These are phyloP conservation scores for Vitis vinifera DNA, from an alignment of 164 flowering plant genomes.

Conservation along the genomic window DNA sequence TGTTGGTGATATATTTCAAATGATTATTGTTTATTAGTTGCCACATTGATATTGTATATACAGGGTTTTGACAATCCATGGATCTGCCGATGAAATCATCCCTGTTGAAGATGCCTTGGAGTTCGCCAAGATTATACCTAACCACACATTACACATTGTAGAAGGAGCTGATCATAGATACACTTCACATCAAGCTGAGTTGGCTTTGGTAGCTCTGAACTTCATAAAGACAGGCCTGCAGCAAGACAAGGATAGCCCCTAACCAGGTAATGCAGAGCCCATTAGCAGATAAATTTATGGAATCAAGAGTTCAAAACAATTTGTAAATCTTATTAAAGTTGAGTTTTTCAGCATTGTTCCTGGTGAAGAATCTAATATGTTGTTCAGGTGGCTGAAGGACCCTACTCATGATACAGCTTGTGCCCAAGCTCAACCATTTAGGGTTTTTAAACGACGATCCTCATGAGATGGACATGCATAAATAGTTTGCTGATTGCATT, in stretches of 20 bases:
- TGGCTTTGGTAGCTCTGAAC: constrained; percentile 46
- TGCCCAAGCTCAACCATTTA: too few relatives aligned
- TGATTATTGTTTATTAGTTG: not conserved
- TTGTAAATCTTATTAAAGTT: too few relatives aligned
- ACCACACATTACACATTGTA: constrained; percentile 64
- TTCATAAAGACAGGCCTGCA: constrained; percentile 44
- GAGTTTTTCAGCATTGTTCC: too few relatives aligned
- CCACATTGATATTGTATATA: not conserved
- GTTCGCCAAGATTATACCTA: constrained; percentile 73
- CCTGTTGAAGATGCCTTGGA: constrained; percentile 72
- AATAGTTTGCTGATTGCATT: too few relatives aligned
- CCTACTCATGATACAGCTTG: too few relatives aligned
- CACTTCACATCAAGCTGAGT: constrained; percentile 56
- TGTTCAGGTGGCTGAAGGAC: too few relatives aligned
- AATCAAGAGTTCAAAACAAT: not conserved
- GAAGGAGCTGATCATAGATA: constrained; percentile 82
- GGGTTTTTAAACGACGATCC: too few relatives aligned
- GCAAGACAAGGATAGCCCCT: constrained; percentile 15
- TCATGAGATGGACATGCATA: too few relatives aligned
- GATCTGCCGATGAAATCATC: constrained; percentile 70
- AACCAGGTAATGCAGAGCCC: constrained; percentile 3
- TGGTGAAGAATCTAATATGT: too few relatives aligned
- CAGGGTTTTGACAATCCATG: constrained; percentile 90
- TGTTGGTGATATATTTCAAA: too few relatives aligned
- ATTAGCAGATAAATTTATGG: not conserved